A percentile compares a stretch with the other conserved stretches of the same genome.
Conservation (phyloP, 2,329 filamentous ascomycete species). For the Fusarium sp. region DNA sequence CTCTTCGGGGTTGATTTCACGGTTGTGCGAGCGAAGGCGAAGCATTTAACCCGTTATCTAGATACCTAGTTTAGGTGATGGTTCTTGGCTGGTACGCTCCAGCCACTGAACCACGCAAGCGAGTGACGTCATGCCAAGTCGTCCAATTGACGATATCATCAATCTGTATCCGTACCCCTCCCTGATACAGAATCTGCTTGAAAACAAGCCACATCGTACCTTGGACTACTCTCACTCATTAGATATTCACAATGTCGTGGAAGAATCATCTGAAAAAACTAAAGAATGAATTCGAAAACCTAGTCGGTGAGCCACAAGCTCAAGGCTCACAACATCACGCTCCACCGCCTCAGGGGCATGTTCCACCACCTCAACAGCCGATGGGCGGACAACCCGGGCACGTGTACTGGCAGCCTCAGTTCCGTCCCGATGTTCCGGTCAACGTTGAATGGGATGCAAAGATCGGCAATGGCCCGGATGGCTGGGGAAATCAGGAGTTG, state of each 20-base stretch:
- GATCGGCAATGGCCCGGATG: slow-evolving; percentile 68
- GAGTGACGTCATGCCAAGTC: slow-evolving; percentile 39
- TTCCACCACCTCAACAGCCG: slow-evolving; percentile 42
- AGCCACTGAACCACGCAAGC: slow-evolving; percentile 35
- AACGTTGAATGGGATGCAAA: slow-evolving; percentile 68
- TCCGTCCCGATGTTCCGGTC: slow-evolving; percentile 63
- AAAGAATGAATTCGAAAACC: slow-evolving; percentile 57
- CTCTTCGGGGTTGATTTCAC: too few species aligned
- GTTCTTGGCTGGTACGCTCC: slow-evolving; percentile 14
- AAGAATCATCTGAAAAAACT: slow-evolving; percentile 57
- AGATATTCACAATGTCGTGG: slow-evolving; percentile 52
- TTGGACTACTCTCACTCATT: not conserved
- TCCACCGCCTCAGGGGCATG: slow-evolving; percentile 38
- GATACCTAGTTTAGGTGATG: too few species aligned
- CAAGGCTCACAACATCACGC: slow-evolving; percentile 44
- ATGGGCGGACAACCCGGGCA: slow-evolving; percentile 34
- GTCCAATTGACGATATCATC: not conserved
- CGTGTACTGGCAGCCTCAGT: slow-evolving; percentile 68
- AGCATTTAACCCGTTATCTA: too few species aligned
- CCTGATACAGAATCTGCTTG: not conserved
- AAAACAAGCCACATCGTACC: not conserved
- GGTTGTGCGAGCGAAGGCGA: too few species aligned
- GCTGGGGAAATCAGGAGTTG: slow-evolving; percentile 74
- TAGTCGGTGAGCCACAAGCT: slow-evolving; percentile 51
- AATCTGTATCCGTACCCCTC: slow-evolving; percentile 5